phyloP scores from a whole-genome alignment of 1,139 yeast species.

The Pichia cactophila region DNA sequence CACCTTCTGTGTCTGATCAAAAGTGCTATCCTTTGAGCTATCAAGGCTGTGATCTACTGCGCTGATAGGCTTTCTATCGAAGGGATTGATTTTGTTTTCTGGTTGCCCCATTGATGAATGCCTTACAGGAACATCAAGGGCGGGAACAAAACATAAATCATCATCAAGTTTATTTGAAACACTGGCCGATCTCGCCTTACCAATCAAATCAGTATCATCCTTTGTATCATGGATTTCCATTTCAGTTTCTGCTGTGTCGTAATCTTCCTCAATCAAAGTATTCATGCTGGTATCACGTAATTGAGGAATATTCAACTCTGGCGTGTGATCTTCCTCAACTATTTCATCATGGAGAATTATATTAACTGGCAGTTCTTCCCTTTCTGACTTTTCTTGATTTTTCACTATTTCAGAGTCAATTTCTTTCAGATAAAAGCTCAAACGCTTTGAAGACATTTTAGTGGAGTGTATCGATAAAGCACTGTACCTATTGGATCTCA shows the following conservation, averaged over 20 bases:
- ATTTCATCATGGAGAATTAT: constrained; percentile 10
- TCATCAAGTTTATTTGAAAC: constrained; percentile 18
- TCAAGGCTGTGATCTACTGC: constrained; percentile 11
- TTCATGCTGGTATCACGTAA: constrained; percentile 6
- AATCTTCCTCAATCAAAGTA: constrained; percentile 18
- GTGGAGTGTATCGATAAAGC: constrained; percentile 66
- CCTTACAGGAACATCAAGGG: background rate
- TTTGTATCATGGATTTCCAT: constrained; percentile 1
- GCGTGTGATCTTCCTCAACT: constrained; percentile 7
- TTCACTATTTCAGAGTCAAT: constrained; percentile 27
- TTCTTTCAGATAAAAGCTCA: constrained; percentile 41
- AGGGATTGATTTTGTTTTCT: background rate
- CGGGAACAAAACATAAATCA: constrained; percentile 19
- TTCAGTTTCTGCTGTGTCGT: constrained; percentile 20
- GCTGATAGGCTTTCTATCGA: background rate
- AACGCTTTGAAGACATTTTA: constrained; percentile 54
- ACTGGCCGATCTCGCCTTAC: constrained; percentile 14
- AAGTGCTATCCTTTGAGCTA: constrained; percentile 2
- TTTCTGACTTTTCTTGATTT: constrained; percentile 17
- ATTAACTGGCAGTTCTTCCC: constrained; percentile 13
- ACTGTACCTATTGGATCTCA: constrained; percentile 55
- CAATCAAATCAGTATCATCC: constrained; percentile 2
- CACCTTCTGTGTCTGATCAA: constrained; percentile 19
- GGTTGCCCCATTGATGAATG: constrained; percentile 1
- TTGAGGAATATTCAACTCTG: constrained; percentile 1